Evolutionary conservation across 768 basidiomycete genomes (phyloP).

Genomic region (Candolleomyces efflorescens): DNA sequence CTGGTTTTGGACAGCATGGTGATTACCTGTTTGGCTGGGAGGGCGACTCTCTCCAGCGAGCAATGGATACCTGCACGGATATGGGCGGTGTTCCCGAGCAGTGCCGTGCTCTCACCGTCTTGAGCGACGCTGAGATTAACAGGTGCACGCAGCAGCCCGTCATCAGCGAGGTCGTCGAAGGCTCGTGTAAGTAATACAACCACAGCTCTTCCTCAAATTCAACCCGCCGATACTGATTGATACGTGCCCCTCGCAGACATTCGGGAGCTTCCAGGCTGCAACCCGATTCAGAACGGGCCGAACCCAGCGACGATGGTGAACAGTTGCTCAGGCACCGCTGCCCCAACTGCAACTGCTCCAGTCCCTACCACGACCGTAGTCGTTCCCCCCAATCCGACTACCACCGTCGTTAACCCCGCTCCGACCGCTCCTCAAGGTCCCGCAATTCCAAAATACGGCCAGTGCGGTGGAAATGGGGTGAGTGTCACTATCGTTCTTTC

Average conservation of each 20-base stretch:
- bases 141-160: neutral
- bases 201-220: neutral
- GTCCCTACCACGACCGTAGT: neutral
- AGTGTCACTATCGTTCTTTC: no score
- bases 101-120: neutral
- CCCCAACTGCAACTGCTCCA: neutral
- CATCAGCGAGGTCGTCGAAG: neutral
- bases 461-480: neutral
- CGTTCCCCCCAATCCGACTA: neutral
- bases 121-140: neutral
- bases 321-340: neutral
- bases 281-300: neutral
- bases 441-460: neutral
- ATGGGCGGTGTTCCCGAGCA: neutral
- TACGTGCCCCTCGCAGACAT: neutral
- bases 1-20: constrained; percentile 2
- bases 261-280: neutral
- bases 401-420: neutral
- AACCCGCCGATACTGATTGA: neutral
- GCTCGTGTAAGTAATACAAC: neutral
- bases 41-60: constrained; percentile 2
- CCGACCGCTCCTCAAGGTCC: neutral
- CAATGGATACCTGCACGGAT: neutral
- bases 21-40: constrained; percentile 6
- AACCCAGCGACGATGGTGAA: neutral